phyloP scores from a whole-genome alignment of 1,139 yeast species.

The Kluyveromyces sp. region DNA sequence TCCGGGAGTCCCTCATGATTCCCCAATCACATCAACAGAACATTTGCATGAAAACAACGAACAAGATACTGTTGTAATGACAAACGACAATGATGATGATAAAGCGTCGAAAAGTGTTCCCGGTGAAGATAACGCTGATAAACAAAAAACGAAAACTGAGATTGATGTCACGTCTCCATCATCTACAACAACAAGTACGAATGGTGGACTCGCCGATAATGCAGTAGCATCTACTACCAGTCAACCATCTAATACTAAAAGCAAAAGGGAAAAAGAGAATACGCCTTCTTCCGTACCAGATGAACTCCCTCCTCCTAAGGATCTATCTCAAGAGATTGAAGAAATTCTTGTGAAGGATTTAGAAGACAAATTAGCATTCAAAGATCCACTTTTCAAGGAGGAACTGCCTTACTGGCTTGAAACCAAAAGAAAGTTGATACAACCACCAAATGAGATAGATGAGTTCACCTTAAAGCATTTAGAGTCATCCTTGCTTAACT shows the following conservation, averaged over 20 bases:
- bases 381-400: constrained; percentile 27
- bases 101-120: not conserved
- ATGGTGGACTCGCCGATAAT: constrained; percentile 1
- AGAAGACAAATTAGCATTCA: constrained; percentile 22
- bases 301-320: constrained; percentile 19
- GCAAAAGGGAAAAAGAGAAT: constrained; percentile 6
- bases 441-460: constrained; percentile 30
- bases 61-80: not conserved
- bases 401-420: constrained; percentile 29
- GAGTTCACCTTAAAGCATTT: constrained; percentile 35
- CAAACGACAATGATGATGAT: not conserved
- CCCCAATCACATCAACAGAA: constrained; percentile 5
- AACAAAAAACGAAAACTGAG: not conserved
- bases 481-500: constrained; percentile 71
- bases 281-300: constrained; percentile 5
- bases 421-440: constrained; percentile 26
- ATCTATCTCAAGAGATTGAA: constrained; percentile 25
- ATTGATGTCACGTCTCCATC: not conserved
- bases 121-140: not conserved
- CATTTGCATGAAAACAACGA: constrained; percentile 10
- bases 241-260: not conserved
- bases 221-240: not conserved
- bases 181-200: constrained; percentile 1
- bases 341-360: constrained; percentile 24
- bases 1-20: constrained; percentile 6